Conservation (phyloP, 495 filamentous ascomycete genomes). For the Lepidopterella palustris region DNA sequence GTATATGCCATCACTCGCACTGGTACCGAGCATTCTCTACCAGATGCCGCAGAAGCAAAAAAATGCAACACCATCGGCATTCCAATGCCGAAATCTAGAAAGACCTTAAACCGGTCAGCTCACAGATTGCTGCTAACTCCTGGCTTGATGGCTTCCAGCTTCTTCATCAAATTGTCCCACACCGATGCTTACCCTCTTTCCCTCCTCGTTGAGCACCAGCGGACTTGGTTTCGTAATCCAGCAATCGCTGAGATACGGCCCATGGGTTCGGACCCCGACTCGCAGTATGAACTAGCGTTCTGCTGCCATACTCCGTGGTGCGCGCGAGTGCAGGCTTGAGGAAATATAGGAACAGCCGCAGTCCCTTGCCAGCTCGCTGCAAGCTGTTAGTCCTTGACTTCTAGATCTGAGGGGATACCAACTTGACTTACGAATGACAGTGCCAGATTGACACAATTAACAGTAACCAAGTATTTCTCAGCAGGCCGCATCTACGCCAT, state of each 20-base stretch:
- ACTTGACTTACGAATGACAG: constrained; percentile 21
- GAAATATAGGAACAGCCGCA: background rate
- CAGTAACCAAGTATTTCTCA: constrained; percentile 30
- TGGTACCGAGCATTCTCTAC: no score
- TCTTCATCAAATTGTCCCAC: constrained; percentile 3
- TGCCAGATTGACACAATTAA: constrained; percentile 39
- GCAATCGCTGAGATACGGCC: constrained; percentile 30
- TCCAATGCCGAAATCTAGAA: no score
- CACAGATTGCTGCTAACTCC: constrained; percentile 5
- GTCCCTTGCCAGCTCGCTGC: constrained; percentile 28
- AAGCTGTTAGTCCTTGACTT: background rate
- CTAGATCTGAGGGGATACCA: no score
- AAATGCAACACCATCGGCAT: no score
- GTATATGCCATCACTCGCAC: no score
- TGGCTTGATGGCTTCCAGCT: constrained; percentile 4
- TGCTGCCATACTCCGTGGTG: constrained; percentile 37
- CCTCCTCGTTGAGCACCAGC: background rate
- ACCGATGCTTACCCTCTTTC: background rate
- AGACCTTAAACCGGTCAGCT: no score
- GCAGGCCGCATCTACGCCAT: constrained; percentile 18
- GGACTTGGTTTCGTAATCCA: background rate
- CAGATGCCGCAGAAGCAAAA: no score
- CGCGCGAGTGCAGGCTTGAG: constrained; percentile 21
- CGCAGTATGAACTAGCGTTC: constrained; percentile 37
- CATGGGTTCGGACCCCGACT: constrained; percentile 32